Base-by-base conservation (phyloP, 1,284 basidiomycete species). In the Butyriboletus appendiculatus region DNA sequence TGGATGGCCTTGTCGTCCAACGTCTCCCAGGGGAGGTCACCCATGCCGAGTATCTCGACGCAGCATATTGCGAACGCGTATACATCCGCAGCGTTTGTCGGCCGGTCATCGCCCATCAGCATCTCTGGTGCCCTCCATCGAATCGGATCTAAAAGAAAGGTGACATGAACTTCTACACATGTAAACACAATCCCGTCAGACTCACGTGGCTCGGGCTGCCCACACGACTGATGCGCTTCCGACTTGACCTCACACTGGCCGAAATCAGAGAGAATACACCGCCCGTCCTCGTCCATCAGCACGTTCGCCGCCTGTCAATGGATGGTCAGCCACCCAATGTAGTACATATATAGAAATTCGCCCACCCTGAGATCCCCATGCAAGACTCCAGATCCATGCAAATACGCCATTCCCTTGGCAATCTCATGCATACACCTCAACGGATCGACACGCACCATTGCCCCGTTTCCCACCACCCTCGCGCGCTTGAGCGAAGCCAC, bases 71-170 rank as follows among this genome's bases (percentile, higher is more conserved):
- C 83, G 64, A 86, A 92, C 1, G 89, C 81, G 62, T 90, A 92
- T 0, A 90, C 81, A 61, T 92, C 88, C 55, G 81, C 79, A 53
- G 80, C 76, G 4, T 74, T 70, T 0, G 87, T 90, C 37, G 87
- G 83, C 84, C 74, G 8, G 72, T 70, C 1, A 82, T 87, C 42
- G 85, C 82, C 86, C 4, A 66, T 64, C 74, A 91, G 78, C 26
- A 89, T 71, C 67, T 92, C 89, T 1, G 89, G 89, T 5, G 88
- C 80, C 62, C 84, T 84, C 89, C 90, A 92, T 6, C 86, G 73
- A 34, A 87, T 71, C 0, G 82, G 86, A 5, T 82, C 85, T 62
- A 79, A 81, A 82, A 50, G 7, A 37, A 14, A 28, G 4, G n/a
- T 7, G 16, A 48, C 39, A 32, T 35, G 35, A 52, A 38, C 34